A percentile compares a stretch with the other conserved stretches of the same genome.
These are phyloP conservation scores for Cornus controversa DNA, from an alignment of 148 eudicot species.

Conservation along the genomic window DNA sequence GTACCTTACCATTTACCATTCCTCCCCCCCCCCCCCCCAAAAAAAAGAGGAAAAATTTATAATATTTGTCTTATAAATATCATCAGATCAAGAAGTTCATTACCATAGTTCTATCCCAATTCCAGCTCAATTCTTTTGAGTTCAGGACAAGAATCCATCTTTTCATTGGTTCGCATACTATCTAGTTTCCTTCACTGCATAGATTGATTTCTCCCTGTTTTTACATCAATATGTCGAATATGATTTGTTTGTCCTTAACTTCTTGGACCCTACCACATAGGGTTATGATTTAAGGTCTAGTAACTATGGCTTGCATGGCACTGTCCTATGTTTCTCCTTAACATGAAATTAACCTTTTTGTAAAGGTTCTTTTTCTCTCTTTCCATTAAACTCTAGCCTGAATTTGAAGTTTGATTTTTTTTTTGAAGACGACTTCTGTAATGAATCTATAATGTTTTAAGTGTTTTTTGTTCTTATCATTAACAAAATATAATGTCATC, in stretches of 20 bases:
- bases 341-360: neutral
- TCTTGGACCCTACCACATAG: neutral
- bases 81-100: no score
- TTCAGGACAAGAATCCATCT: neutral
- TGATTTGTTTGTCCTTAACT: neutral
- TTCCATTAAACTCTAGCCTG: neutral
- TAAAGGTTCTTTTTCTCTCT: neutral
- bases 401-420: neutral
- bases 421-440: neutral
- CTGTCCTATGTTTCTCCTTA: neutral
- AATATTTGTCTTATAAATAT: no score
- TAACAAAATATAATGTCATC: slow-evolving; percentile 16
- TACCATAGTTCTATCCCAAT: no score
- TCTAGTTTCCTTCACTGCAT: neutral
- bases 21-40: no score
- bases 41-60: no score
- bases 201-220: neutral
- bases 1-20: no score
- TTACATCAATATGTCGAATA: no score
- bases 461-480: neutral
- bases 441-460: neutral
- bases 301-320: neutral
- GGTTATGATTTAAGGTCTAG: neutral
- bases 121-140: neutral
- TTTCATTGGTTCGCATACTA: neutral